phyloP scores from a whole-genome alignment of 495 filamentous ascomycete species.

The Xanthoparmelia taractica region DNA sequence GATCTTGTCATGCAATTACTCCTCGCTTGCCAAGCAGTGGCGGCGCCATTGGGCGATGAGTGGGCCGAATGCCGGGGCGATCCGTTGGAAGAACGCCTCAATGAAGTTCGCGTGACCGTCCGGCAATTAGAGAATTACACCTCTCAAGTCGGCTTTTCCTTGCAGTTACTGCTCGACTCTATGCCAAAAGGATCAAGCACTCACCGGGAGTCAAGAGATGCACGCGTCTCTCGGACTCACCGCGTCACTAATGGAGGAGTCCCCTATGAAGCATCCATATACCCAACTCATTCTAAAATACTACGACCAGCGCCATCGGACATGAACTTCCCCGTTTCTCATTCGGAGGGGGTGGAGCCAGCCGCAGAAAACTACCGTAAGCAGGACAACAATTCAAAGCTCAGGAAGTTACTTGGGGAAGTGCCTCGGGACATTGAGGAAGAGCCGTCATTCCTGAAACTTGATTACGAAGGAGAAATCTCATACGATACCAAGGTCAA shows the following conservation, averaged over 20 bases:
- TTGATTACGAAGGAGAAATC: constrained; percentile 86
- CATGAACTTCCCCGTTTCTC: constrained; percentile 60
- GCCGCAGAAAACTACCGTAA: constrained; percentile 54
- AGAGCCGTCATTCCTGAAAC: constrained; percentile 70
- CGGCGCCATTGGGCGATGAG: constrained; percentile 85
- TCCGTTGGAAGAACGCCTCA: constrained; percentile 81
- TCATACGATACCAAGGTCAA: constrained; percentile 75
- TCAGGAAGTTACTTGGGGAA: constrained; percentile 84
- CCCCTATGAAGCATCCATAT: constrained; percentile 36
- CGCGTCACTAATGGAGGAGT: constrained; percentile 20
- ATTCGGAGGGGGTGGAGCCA: constrained; percentile 54
- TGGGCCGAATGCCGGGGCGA: constrained; percentile 89
- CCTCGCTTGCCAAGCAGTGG: constrained; percentile 75
- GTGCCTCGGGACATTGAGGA: constrained; percentile 64
- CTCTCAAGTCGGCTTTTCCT: constrained; percentile 77
- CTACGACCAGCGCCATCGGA: constrained; percentile 52
- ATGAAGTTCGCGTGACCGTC: constrained; percentile 63
- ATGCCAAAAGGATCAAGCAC: constrained; percentile 43
- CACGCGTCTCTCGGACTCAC: constrained; percentile 12
- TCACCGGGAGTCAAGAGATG: constrained; percentile 13
- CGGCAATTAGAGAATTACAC: constrained; percentile 77
- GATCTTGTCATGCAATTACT: constrained; percentile 87
- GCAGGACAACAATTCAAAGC: constrained; percentile 64
- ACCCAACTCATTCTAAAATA: constrained; percentile 41
- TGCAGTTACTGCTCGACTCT: constrained; percentile 78